Conservation (phyloP, 805 yeast species). For the Candida coquimbonensis region DNA sequence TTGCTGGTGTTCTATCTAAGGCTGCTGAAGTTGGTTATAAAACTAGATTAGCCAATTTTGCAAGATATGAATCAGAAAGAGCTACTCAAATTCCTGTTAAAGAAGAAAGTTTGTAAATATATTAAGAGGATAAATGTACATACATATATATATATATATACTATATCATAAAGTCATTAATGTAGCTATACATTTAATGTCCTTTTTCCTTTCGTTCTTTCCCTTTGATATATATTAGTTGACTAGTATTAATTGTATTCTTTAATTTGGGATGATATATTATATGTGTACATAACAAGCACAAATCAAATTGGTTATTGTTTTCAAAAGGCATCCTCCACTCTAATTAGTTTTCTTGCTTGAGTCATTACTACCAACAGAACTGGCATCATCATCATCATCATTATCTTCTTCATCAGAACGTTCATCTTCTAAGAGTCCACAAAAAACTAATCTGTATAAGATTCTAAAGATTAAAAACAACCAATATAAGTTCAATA, state of each 20-base stretch:
- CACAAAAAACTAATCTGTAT: slow-evolving; percentile 54
- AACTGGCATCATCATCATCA: slow-evolving; percentile 24
- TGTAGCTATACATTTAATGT: too few relatives aligned
- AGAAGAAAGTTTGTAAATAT: slow-evolving; percentile 8
- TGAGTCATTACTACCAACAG: neutral
- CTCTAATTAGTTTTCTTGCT: neutral
- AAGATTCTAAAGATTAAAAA: slow-evolving; percentile 72
- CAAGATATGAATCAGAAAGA: slow-evolving; percentile 1
- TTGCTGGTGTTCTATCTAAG: slow-evolving; percentile 75
- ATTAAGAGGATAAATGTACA: slow-evolving; percentile 1
- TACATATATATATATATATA: neutral
- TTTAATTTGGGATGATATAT: neutral
- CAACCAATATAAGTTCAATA: slow-evolving; percentile 86
- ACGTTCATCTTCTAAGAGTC: slow-evolving; percentile 71
- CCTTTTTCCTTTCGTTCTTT: neutral
- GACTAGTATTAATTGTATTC: neutral
- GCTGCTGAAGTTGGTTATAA: slow-evolving; percentile 78
- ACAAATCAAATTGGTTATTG: neutral
- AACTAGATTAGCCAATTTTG: slow-evolving; percentile 15
- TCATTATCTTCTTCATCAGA: slow-evolving; percentile 69
- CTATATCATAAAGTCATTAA: too few relatives aligned
- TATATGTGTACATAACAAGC: neutral
- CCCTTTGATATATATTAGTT: neutral
- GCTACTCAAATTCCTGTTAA: neutral
- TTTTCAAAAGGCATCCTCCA: neutral